Evolutionary conservation across 2,329 filamentous ascomycete genomes (phyloP), one percentile per base, ranked within the genome.

Genomic region (Claviceps maximensis): DNA sequence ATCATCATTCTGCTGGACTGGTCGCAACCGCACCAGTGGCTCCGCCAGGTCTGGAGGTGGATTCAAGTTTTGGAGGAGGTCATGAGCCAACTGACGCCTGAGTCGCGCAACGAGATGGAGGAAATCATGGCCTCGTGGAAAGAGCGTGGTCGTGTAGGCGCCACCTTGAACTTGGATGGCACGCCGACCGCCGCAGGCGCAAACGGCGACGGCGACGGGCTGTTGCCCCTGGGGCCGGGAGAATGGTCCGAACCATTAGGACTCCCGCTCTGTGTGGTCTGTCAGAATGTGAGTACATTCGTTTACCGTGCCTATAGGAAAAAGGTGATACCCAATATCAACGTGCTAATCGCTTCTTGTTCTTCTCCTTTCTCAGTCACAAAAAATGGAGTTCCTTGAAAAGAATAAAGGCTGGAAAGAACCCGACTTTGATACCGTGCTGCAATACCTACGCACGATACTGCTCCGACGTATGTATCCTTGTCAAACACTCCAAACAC

Each of bases 1-100:
- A 79, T 97, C 57, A 87, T 95, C 57, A 83, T 98, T 61, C 74
- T 98, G n/a, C 77, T 98, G 45, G 90, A 96, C 72, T 98, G 93
- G 93, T 85, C 87, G 54, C 83, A 93, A 64, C 93, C 93, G 15
- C 95, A 93, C 83, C 75, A 83, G 57, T 98, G 94, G 89, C 78
- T 96, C 64, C 81, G 88, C 55, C 86, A 95, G 68, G 74, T 98
- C 54, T 80, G 88, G 63, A 86, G 86, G 65, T 98, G 93, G 93
- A 83, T 97, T 56, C 78, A 89, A 47, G 77, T 97, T 29, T 73
- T 98, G 58, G 82, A 86, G 55, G 84, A 82, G 17, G 84, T 94
- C 13, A 79, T 91, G 53, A 75, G 83, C 54, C 86, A 82, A 31
- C 77, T 93, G 25, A 84, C 84, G 60, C 74, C 82, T 54, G 84